Conservation (phyloP, 257 asterid genomes). For the Solanum sejunctum region DNA sequence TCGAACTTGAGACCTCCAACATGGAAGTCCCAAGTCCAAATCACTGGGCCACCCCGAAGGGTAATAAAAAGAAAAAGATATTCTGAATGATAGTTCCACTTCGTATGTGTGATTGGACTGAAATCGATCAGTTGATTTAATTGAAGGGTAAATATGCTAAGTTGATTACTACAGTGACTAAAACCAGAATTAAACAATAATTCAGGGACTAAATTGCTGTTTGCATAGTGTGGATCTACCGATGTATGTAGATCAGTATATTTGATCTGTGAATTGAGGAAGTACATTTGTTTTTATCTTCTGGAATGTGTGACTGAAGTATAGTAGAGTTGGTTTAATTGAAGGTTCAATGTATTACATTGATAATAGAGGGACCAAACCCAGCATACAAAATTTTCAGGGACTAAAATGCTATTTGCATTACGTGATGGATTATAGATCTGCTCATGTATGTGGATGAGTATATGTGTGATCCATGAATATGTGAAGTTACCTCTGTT, state of each 20-base stretch:
- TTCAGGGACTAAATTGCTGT: neutral
- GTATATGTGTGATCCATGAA: neutral
- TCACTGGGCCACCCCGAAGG: too few relatives aligned
- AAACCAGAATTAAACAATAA: neutral
- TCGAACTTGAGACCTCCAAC: too few relatives aligned
- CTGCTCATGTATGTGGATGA: neutral
- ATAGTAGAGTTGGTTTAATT: neutral
- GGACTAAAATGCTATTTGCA: neutral
- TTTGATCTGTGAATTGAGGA: neutral
- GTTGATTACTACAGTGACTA: neutral
- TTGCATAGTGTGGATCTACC: constrained; percentile 1
- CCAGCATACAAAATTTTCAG: neutral
- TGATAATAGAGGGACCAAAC: neutral
- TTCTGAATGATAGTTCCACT: neutral
- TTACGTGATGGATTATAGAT: neutral
- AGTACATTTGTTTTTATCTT: neutral
- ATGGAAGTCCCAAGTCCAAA: too few relatives aligned
- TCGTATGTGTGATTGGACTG: neutral
- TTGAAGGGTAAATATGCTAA: neutral
- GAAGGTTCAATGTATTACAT: neutral
- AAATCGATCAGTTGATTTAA: neutral
- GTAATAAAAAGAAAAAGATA: neutral
- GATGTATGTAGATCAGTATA: neutral
- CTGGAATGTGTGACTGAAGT: neutral
- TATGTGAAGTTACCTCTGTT: neutral